These are phyloP conservation scores for Talaromyces islandicus DNA, from an alignment of 2,329 filamentous ascomycete species.

Conservation along the genomic window DNA sequence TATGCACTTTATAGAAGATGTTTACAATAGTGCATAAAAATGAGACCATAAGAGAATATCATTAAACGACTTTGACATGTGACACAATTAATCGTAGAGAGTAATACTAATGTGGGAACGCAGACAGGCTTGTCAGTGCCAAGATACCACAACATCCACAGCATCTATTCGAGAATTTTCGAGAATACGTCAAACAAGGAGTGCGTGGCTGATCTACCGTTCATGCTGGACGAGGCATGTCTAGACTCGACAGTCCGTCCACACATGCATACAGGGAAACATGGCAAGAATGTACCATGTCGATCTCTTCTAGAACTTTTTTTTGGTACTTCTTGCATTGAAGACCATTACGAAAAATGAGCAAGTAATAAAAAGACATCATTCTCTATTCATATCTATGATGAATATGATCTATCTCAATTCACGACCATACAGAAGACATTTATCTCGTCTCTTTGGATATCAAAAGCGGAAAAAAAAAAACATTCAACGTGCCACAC, in stretches of 20 bases:
- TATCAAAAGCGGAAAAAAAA: not conserved
- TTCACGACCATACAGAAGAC: not conserved
- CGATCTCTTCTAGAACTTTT: not conserved
- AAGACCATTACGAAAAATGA: not conserved
- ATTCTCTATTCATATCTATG: not conserved
- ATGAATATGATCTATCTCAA: not conserved
- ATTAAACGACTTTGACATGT: too few species aligned
- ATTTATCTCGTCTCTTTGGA: not conserved
- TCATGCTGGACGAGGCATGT: not conserved
- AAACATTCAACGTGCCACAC: not conserved
- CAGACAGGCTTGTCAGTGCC: not conserved
- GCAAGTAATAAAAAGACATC: not conserved
- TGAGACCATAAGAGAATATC: not conserved
- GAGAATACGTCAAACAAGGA: not conserved
- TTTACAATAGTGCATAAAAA: not conserved
- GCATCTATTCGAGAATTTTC: not conserved
- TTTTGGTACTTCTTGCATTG: not conserved
- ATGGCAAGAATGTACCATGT: not conserved
- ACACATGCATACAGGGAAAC: not conserved
- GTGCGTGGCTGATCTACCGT: not conserved
- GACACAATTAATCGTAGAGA: not conserved
- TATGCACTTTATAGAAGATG: not conserved
- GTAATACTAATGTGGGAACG: not conserved
- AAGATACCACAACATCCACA: not conserved
- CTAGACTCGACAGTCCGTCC: not conserved